Evolutionary conservation across 768 basidiomycete species (phyloP).

Genomic region (Daedaleopsis sinensis): DNA sequence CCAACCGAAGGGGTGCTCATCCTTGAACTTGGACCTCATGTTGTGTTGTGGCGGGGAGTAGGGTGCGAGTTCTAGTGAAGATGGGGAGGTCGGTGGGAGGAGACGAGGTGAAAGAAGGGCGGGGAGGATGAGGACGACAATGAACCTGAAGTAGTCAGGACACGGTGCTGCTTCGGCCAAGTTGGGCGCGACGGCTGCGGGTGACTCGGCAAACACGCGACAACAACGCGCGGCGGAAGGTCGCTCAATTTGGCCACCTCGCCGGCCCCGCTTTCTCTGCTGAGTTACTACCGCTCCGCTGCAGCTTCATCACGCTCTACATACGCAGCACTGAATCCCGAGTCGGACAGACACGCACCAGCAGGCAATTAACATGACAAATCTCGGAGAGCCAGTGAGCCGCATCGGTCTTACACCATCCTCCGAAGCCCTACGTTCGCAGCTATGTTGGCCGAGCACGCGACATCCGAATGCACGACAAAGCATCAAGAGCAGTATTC

Average conservation of each 20-base stretch:
- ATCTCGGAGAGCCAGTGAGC: too few relatives aligned
- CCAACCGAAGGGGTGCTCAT: slow-evolving; percentile 97
- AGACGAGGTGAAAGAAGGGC: slow-evolving; percentile 14
- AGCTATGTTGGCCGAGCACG: too few relatives aligned
- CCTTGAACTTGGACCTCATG: slow-evolving; percentile 97
- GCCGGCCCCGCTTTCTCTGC: neutral
- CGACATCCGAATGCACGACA: too few relatives aligned
- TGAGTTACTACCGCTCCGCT: too few relatives aligned
- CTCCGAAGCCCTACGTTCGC: too few relatives aligned
- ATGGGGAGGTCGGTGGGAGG: slow-evolving; percentile 2
- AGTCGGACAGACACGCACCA: too few relatives aligned
- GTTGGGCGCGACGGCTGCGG: slow-evolving; percentile 22
- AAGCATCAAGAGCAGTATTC: too few relatives aligned
- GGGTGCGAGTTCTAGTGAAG: neutral
- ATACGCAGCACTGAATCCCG: too few relatives aligned
- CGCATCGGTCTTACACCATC: too few relatives aligned
- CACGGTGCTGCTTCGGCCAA: slow-evolving; percentile 21
- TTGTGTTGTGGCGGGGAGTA: slow-evolving; percentile 19
- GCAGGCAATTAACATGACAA: too few relatives aligned
- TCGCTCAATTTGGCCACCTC: slow-evolving; percentile 16
- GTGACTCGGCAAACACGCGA: slow-evolving; percentile 29
- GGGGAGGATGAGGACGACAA: slow-evolving; percentile 22
- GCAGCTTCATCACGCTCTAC: too few relatives aligned
- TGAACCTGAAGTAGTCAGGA: slow-evolving; percentile 26
- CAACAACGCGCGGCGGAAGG: slow-evolving; percentile 23